Evolutionary conservation across 495 filamentous ascomycete genomes (phyloP), one percentile per base, ranked within the genome.

Genomic region (Annulohypoxylon nitens): DNA sequence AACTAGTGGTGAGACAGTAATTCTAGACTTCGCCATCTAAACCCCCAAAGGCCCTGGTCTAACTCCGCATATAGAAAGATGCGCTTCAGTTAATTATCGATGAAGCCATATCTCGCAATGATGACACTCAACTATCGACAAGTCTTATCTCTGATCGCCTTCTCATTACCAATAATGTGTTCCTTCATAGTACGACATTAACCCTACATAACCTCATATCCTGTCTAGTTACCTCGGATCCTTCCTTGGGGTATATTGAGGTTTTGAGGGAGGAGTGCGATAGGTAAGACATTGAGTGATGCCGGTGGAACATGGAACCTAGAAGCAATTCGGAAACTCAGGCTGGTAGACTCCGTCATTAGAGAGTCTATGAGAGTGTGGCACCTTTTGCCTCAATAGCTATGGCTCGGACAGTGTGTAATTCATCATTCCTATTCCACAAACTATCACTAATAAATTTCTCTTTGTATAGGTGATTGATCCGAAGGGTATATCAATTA

Each of bases 121-220:
- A 53, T 53, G 10, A 53, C 7, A 26, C 48, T 20, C 48, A 53
- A 30, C 48, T 26, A 12, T 53, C 48, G 5, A 3, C 23, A 20
- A 26, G 23, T 9, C 48, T 26, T 11, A 53, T 53, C 12, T 53
- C 48, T 18, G 23, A 53, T 53, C 48, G 48, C n/a, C 48, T 53
- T 53, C 48, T 53, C 12, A 53, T 53, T 11, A 53, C 48, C 48
- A 53, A 53, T 23, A 53, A 53, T 18, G 48, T 53, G 26, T 26
- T 23, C 23, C 11, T 53, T 12, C 48, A 53, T 53, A 30, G 48
- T 18, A 53, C 48, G 5, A 53, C 48, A 16, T 53, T 30, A 26
- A 53, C 48, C 20, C 26, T 53, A 53, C 48, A 53, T 30, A 53
- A 53, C 26, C 18, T 53, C 48, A 26, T 53, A 53, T 26, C 23